Conservation (phyloP, 208 protist species). For the Acanthamoeba rhysodes region DNA sequence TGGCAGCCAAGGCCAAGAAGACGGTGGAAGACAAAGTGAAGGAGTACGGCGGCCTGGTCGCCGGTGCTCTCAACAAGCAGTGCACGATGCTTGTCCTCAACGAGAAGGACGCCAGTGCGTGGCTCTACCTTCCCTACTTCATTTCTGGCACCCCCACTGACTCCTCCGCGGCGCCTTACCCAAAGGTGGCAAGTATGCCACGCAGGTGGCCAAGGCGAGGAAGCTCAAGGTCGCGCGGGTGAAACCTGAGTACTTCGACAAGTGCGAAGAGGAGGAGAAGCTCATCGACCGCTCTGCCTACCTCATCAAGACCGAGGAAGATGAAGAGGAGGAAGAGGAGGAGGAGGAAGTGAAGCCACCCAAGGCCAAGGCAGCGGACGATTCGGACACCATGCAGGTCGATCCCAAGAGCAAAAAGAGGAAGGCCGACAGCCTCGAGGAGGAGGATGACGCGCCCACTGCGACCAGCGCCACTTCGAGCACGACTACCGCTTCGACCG, state of each 20-base stretch:
- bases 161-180: background rate
- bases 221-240: background rate
- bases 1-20: slow-evolving; percentile 7
- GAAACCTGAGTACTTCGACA: background rate
- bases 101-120: slow-evolving; percentile 18
- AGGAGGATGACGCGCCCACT: background rate
- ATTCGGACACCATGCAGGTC: background rate
- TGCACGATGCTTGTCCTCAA: slow-evolving; percentile 25
- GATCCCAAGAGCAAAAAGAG: background rate
- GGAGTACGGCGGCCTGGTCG: slow-evolving; percentile 18
- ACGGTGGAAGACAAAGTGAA: slow-evolving; percentile 21
- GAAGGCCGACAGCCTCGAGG: background rate
- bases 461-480: background rate
- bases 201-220: slow-evolving; percentile 9
- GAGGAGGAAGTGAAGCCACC: background rate
- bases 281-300: background rate
- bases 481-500: background rate
- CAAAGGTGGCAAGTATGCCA: background rate
- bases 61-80: slow-evolving; percentile 6
- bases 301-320: slow-evolving; percentile 13
- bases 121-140: background rate
- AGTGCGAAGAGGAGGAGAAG: slow-evolving; percentile 38
- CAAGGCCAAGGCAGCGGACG: background rate
- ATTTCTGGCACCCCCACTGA: background rate
- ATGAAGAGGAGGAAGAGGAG: slow-evolving; percentile 19